These are phyloP conservation scores for Annona cherimola DNA, from an alignment of 164 flowering plant species.

Conservation along the genomic window DNA sequence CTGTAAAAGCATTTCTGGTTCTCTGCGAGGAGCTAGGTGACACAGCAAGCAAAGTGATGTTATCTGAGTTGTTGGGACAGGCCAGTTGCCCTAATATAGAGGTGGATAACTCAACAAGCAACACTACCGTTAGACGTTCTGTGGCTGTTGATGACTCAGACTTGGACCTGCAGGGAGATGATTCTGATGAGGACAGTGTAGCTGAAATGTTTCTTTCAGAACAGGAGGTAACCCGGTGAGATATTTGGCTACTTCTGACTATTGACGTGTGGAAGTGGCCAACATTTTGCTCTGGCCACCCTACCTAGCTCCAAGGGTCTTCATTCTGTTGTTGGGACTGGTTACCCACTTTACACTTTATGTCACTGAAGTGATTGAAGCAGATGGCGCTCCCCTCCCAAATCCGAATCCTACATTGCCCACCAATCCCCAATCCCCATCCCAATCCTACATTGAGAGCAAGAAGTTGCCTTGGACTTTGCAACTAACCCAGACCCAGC, in stretches of 20 bases:
- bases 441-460: no score
- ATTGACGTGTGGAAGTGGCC: not conserved
- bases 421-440: no score
- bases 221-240: constrained; percentile 9
- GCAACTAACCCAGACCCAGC: no score
- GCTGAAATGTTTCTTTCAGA: constrained; percentile 16
- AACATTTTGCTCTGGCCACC: not conserved
- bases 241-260: not conserved
- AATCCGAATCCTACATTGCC: no score
- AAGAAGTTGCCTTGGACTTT: no score
- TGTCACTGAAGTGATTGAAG: not conserved
- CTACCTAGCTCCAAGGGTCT: not conserved
- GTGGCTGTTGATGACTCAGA: constrained; percentile 7
- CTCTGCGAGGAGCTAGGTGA: constrained; percentile 24
- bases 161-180: constrained; percentile 5
- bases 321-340: not conserved
- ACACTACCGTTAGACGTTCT: constrained; percentile 2
- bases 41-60: constrained; percentile 8
- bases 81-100: constrained; percentile 16
- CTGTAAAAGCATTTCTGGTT: constrained; percentile 19
- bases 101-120: constrained; percentile 11
- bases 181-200: constrained; percentile 10
- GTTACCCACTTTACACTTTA: not conserved
- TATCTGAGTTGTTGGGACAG: constrained; percentile 20
- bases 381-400: no score